phyloP scores from a whole-genome alignment of 2,329 filamentous ascomycete genomes.

The Aspergillus japonicus region DNA sequence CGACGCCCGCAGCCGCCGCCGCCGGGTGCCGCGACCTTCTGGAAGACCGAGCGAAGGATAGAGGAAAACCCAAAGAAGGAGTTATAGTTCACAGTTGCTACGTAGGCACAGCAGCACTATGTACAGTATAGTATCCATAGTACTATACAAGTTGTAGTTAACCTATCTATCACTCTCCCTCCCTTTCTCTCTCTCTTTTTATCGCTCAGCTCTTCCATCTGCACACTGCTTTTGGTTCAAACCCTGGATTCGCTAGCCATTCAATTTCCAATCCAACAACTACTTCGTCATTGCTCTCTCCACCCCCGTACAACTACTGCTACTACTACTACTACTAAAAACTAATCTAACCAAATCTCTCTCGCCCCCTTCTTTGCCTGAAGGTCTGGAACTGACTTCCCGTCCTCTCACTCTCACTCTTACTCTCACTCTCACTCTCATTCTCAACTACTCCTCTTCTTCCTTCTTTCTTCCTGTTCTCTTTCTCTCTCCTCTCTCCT shows the following conservation, averaged over 20 bases:
- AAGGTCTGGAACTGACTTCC: background rate
- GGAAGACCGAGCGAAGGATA: constrained; percentile 18
- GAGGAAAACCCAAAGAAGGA: constrained; percentile 11
- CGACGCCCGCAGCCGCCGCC: constrained; percentile 15
- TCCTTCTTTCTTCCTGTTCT: background rate
- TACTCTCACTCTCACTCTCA: background rate
- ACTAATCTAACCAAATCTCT: background rate
- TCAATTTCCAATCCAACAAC: background rate
- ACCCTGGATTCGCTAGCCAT: background rate
- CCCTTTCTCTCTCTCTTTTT: too few relatives aligned
- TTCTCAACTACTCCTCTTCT: background rate
- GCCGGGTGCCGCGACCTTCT: constrained; percentile 22
- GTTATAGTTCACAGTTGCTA: too few relatives aligned
- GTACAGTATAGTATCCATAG: background rate
- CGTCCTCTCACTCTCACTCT: background rate
- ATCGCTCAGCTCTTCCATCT: constrained; percentile 4
- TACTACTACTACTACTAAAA: background rate
- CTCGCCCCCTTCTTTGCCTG: background rate
- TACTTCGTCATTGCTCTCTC: background rate
- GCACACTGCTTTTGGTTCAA: background rate
- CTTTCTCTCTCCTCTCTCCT: background rate
- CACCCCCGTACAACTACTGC: background rate
- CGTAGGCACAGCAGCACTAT: too few relatives aligned
- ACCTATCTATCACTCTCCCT: too few relatives aligned
- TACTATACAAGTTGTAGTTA: background rate